phyloP scores from a whole-genome alignment of 768 basidiomycete genomes.

The Gautieria morchelliformis region DNA sequence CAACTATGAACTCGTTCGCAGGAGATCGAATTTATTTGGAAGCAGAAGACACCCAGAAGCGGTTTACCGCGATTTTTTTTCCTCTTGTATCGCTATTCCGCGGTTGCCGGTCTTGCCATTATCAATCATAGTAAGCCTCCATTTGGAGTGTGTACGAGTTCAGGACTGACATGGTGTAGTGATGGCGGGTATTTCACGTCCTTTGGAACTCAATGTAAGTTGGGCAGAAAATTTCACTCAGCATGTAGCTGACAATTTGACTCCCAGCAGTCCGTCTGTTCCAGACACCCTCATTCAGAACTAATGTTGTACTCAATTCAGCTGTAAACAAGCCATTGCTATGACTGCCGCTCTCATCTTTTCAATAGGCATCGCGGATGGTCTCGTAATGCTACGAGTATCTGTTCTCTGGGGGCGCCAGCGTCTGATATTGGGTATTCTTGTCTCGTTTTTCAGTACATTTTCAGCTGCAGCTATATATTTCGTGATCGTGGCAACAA shows the following conservation, averaged over 20 bases:
- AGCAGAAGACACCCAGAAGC: neutral
- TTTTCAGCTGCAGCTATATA: neutral
- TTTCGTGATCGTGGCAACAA: neutral
- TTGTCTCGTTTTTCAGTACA: neutral
- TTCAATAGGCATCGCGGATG: constrained; percentile 2
- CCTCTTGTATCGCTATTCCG: constrained; percentile 1
- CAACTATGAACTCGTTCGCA: neutral
- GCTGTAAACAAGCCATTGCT: constrained; percentile 1
- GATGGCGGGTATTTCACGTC: neutral
- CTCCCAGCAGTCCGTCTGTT: too few species aligned
- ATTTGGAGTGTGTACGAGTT: neutral
- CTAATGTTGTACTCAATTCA: neutral
- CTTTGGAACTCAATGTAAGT: neutral
- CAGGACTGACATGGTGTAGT: neutral
- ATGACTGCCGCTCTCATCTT: neutral
- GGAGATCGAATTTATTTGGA: constrained; percentile 6
- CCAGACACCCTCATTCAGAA: too few species aligned
- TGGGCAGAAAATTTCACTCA: too few species aligned
- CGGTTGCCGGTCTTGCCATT: neutral
- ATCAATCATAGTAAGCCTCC: neutral
- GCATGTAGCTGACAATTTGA: too few species aligned
- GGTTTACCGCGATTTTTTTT: neutral
- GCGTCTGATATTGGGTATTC: neutral
- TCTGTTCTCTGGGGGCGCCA: constrained; percentile 9
- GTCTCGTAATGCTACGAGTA: constrained; percentile 6